These are phyloP conservation scores for Penicillium psychrofluorescens DNA, from an alignment of 495 filamentous ascomycete species.

Conservation along the genomic window DNA sequence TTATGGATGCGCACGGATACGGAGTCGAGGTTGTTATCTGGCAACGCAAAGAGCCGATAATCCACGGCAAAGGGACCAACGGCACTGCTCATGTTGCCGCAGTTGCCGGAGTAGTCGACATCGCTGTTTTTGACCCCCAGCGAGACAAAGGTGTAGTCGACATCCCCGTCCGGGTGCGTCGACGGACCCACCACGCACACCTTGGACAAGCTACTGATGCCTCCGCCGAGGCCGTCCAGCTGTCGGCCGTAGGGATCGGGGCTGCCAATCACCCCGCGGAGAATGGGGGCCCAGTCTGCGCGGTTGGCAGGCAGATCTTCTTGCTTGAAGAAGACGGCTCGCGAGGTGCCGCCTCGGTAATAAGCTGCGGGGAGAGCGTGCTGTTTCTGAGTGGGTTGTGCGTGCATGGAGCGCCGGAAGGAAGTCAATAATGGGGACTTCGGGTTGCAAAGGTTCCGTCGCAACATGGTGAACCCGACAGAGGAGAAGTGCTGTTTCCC, in stretches of 20 bases:
- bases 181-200: conserved; percentile 54
- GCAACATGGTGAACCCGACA: conserved; percentile 8
- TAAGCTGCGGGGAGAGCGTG: conserved; percentile 53
- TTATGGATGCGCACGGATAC: conserved; percentile 43
- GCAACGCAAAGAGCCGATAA: conserved; percentile 30
- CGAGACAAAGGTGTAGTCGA: conserved; percentile 68
- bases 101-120: conserved; percentile 63
- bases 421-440: conserved; percentile 1
- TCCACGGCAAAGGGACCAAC: conserved; percentile 63
- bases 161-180: conserved; percentile 44
- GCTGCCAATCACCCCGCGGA: conserved; percentile 56
- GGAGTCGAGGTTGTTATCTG: background rate
- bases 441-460: conserved; percentile 3
- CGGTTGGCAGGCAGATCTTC: conserved; percentile 42
- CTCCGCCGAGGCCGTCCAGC: conserved; percentile 65
- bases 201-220: conserved; percentile 63
- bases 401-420: background rate
- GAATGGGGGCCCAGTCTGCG: conserved; percentile 48
- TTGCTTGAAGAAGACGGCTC: conserved; percentile 55
- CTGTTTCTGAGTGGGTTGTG: conserved; percentile 13
- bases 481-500: background rate
- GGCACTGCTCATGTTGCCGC: conserved; percentile 64
- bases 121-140: conserved; percentile 51
- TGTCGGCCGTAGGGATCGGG: conserved; percentile 64
- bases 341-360: conserved; percentile 67